Conservation (phyloP, 805 yeast species). For the Kuraishia molischiana region DNA sequence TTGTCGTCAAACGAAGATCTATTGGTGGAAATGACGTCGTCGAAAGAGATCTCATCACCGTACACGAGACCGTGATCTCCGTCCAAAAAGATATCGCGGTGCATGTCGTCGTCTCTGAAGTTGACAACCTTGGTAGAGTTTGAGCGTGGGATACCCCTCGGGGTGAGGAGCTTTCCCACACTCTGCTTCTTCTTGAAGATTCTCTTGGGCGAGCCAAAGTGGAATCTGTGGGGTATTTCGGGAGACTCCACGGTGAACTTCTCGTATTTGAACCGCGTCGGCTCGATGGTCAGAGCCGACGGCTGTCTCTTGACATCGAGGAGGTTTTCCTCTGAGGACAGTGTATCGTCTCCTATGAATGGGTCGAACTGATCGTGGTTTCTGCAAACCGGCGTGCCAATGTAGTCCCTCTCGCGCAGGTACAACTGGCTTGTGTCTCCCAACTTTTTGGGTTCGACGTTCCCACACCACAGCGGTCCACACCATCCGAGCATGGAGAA, state of each 20-base stretch:
- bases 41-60: background rate
- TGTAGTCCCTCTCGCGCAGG: slow-evolving; percentile 2
- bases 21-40: too few species aligned
- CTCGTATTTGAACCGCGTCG: background rate
- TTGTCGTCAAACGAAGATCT: too few species aligned
- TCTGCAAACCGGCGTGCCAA: slow-evolving; percentile 5
- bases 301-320: background rate
- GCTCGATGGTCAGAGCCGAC: background rate
- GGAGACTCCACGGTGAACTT: background rate
- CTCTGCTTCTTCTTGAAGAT: background rate
- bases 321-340: background rate
- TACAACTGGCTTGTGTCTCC: background rate
- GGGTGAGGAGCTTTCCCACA: background rate
- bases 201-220: background rate
- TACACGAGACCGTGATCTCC: background rate
- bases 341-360: background rate
- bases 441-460: background rate
- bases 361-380: background rate
- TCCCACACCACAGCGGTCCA: slow-evolving; percentile 43
- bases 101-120: background rate
- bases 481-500: slow-evolving; percentile 20
- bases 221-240: background rate
- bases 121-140: slow-evolving; percentile 4
- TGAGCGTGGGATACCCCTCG: background rate
- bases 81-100: background rate